Evolutionary conservation across 2,329 filamentous ascomycete species (phyloP).

Genomic region (Ophiostoma sp.): DNA sequence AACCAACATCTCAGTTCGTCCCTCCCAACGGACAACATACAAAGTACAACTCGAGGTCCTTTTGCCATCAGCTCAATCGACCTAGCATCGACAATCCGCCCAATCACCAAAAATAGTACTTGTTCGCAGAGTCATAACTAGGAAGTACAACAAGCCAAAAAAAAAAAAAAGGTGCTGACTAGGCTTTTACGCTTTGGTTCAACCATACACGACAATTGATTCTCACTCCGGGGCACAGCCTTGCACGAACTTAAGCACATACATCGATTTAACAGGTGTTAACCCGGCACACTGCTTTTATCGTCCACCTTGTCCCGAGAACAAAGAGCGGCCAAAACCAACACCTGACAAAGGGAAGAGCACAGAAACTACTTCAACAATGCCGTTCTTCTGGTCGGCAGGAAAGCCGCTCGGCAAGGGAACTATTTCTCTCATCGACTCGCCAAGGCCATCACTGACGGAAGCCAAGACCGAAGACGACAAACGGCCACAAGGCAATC

Average conservation of each 20-base stretch:
- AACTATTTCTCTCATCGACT: neutral
- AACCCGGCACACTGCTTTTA: neutral
- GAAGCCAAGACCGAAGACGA: neutral
- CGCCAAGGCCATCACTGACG: neutral
- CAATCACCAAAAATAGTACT: too few relatives aligned
- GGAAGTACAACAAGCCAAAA: neutral
- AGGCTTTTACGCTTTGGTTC: neutral
- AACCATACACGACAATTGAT: neutral
- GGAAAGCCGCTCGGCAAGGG: neutral
- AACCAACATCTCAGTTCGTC: too few relatives aligned
- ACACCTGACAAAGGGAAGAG: neutral
- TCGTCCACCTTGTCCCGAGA: too few relatives aligned
- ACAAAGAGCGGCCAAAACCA: neutral
- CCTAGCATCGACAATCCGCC: too few relatives aligned
- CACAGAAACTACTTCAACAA: neutral
- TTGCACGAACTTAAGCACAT: too few relatives aligned
- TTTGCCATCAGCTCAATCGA: too few relatives aligned
- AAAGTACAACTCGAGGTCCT: too few relatives aligned
- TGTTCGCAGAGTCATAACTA: too few relatives aligned
- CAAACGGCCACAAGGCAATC: neutral
- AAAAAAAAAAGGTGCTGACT: neutral
- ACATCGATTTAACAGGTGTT: too few relatives aligned
- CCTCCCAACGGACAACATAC: too few relatives aligned
- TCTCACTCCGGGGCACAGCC: neutral
- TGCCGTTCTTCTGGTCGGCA: neutral